Evolutionary conservation across 768 basidiomycete genomes (phyloP), one percentile per base, ranked within the genome.

Genomic region (Pisolithus microcarpus): DNA sequence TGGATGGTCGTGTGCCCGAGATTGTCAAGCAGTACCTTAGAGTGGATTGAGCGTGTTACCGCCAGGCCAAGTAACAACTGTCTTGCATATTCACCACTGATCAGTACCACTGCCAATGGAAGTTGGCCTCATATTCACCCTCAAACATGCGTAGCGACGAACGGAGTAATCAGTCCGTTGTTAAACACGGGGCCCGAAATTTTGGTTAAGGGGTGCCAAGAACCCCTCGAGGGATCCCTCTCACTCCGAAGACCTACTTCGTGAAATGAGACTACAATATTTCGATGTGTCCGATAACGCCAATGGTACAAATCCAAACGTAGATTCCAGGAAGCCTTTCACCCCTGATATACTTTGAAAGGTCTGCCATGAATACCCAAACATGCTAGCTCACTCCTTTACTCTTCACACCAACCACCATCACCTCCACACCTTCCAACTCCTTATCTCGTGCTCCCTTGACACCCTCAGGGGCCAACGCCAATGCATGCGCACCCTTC

Each of bases 381-480:
- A 5, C 38, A 7, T 48, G 26, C 26, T 23, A 43, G 77, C 83
- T 58, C 62, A 89, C 87, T 56, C 89, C 90, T 47, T 73, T 76
- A 40, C 65, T 75, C 67, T 92, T 91, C 5, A 91, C 89, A 5
- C 78, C 81, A 13, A 78, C 75, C 5, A 91, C 79, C 84, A 92
- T 88, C 34, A 80, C 81, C 54, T 81, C 81, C 30, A 90, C 83
- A 16, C 71, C 68, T 55, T 74, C 68, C 21, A 72, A 59, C 21
- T 75, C 72, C 11, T 61, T 52, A 28, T 56, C 53, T 37, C 57
- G 23, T 70, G 65, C 15, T 76, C 77, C 63, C 61, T 67, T n/a
- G 28, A 40, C 56, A 11, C 24, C 52, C 36, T 49, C 52, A 37
- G 21, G 21, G 21, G 21, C 21, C 21, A 23, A 23, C 4, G 21